Evolutionary conservation across 768 basidiomycete species (phyloP).

Genomic region (Mycena filopes): DNA sequence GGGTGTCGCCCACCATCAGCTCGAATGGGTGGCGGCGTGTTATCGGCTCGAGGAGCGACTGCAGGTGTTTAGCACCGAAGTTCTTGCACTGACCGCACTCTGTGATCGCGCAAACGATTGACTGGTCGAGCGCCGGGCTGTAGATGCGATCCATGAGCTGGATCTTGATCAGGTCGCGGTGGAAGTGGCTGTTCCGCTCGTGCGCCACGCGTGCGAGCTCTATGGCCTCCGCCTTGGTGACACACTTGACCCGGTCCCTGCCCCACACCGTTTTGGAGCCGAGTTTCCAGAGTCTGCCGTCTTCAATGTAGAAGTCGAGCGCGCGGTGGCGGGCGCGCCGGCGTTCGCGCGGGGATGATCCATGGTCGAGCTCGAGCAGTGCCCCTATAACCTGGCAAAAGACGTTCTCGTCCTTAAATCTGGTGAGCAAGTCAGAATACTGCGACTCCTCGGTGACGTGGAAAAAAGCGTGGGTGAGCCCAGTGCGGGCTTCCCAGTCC

Average conservation of each 20-base stretch:
- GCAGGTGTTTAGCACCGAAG: conserved; percentile 13
- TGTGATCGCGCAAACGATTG: no score
- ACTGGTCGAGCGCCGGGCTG: conserved; percentile 42
- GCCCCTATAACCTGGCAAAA: conserved; percentile 30
- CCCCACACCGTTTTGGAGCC: no score
- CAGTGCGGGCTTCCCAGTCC: conserved; percentile 31
- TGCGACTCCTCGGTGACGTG: conserved; percentile 3
- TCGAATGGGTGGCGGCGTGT: conserved; percentile 16
- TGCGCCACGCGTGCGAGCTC: conserved; percentile 36
- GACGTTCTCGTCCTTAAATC: conserved; percentile 30
- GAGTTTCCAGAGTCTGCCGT: no score
- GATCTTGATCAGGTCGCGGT: conserved; percentile 45
- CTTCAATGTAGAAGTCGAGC: no score
- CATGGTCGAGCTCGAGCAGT: conserved; percentile 22
- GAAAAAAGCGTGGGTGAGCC: conserved; percentile 27
- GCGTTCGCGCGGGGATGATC: no score
- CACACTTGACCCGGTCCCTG: no score
- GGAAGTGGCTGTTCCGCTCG: conserved; percentile 43
- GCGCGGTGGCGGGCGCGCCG: no score
- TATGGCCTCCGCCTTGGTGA: conserved; percentile 39
- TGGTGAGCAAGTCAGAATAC: conserved; percentile 9
- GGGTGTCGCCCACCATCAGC: no score
- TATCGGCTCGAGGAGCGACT: conserved; percentile 20
- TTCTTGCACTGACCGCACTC: no score
- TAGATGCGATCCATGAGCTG: conserved; percentile 38